Base-by-base conservation (phyloP, 1,139 yeast genomes). In the Suhomyces ambrosiae region DNA sequence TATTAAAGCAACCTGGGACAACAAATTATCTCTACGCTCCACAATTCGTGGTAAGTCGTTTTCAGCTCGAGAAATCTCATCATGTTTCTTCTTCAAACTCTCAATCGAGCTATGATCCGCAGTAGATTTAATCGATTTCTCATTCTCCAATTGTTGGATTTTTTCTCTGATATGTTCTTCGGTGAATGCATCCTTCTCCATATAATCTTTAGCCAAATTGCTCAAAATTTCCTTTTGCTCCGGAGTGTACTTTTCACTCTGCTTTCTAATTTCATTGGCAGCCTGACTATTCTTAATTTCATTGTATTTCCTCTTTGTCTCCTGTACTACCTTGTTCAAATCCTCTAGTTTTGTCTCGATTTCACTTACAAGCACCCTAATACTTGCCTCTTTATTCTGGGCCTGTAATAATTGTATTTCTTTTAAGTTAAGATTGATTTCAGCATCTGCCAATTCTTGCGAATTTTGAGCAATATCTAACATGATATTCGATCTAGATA, bases 271-370 rank as follows among this genome's bases (percentile, higher is more conserved):
- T 32, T 58, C 60, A 31, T 58, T 57, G 11, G 71, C 73, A 10
- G 74, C 74, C 14, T 67, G 74, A 33, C 76, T 68, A 32, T 71
- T 65, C 43, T 67, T 74, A 38, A 68, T 60, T 37, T 62, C 64
- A 31, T 70, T 70, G 37, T 74, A 71, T 29, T 60, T 61, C 15
- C 54, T 49, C 38, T 74, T 68, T 7, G 79, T 76, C 11, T 54
- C 55, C 5, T 61, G 60, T 44, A 70, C 74, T 5, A 60, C 65
- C 5, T 54, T 52, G 36, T 52, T 61, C 40, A 55, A 63, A 24
- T 46, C 56, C 33, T 42, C 52, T 35, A 58, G 58, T 37, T 57
- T 68, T 45, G 37, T 53, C 10, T 64, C 67, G 11, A 76, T 54
- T 12, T 67, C 68, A n/a, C 46, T 46, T 13, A 65, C 52, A 30